Conservation (phyloP, 2,329 filamentous ascomycete genomes). For the Aureobasidium mangrovei region DNA sequence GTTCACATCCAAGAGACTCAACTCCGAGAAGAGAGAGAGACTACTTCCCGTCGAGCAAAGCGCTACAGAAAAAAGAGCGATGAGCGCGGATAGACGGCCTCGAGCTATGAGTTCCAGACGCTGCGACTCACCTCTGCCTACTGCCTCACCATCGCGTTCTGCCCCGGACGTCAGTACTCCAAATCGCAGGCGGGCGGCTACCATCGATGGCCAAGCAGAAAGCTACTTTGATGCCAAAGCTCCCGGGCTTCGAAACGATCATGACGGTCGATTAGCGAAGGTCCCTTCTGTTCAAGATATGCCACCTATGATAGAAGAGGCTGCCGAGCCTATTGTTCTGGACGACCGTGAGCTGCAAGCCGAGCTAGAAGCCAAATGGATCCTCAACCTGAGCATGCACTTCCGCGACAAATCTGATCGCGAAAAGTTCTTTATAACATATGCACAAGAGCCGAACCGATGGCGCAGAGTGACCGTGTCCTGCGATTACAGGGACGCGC, state of each 20-base stretch:
- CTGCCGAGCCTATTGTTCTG: constrained; percentile 25
- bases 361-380: constrained; percentile 84
- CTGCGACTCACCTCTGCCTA: constrained; percentile 32
- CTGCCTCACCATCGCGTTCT: constrained; percentile 31
- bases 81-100: constrained; percentile 51
- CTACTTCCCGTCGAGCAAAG: constrained; percentile 58
- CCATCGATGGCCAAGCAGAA: not conserved
- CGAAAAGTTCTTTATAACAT: constrained; percentile 98
- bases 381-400: constrained; percentile 96
- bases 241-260: not conserved
- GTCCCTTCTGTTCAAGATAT: not conserved
- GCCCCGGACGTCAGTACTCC: constrained; percentile 27
- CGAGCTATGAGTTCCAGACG: constrained; percentile 34
- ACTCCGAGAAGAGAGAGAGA: constrained; percentile 68
- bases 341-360: constrained; percentile 60
- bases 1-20: constrained; percentile 72
- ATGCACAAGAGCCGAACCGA: constrained; percentile 65
- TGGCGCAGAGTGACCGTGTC: constrained; percentile 91
- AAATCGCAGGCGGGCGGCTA: not conserved
- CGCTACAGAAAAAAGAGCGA: constrained; percentile 59
- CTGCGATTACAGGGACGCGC: constrained; percentile 78
- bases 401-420: constrained; percentile 86
- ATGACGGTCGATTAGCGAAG: not conserved
- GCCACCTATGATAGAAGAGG: constrained; percentile 1
- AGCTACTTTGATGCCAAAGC: not conserved